Evolutionary conservation across 331 rosid genomes (phyloP).

Genomic region (Cucumis variabilis): DNA sequence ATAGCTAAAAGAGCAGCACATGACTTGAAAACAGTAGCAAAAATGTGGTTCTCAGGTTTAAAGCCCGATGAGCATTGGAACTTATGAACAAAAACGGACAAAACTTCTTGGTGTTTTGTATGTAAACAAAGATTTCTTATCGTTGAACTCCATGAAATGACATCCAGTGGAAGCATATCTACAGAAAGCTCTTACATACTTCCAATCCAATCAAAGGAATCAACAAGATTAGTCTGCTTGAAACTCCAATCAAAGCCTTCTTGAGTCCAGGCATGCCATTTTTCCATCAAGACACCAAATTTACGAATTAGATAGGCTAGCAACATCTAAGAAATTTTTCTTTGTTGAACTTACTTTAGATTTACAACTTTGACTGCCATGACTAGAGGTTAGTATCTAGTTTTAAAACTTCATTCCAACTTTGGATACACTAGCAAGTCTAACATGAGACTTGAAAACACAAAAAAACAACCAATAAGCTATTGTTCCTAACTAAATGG

Average conservation of each 20-base stretch:
- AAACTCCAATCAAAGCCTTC: neutral
- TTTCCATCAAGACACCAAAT: neutral
- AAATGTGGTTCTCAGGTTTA: conserved; percentile 55
- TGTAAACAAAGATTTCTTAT: conserved; percentile 52
- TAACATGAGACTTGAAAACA: neutral
- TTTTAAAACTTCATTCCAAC: neutral
- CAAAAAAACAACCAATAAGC: neutral
- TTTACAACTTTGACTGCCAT: neutral
- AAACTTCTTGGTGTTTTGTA: conserved; percentile 54
- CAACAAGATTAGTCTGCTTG: neutral
- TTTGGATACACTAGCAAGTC: neutral
- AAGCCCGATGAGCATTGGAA: conserved; percentile 41
- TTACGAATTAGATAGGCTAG: neutral
- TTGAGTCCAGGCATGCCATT: neutral
- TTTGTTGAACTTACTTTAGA: neutral
- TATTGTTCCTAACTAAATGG: neutral
- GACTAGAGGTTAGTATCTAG: neutral
- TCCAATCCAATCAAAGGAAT: neutral
- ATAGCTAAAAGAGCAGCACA: conserved; percentile 62
- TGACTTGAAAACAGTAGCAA: conserved; percentile 68
- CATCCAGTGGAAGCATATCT: conserved; percentile 23
- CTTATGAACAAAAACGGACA: conserved; percentile 54
- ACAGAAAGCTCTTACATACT: neutral
- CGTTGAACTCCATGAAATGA: conserved; percentile 44
- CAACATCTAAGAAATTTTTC: neutral